Evolutionary conservation across 306 rosid species (phyloP).

Genomic region (Quercus wislizeni): DNA sequence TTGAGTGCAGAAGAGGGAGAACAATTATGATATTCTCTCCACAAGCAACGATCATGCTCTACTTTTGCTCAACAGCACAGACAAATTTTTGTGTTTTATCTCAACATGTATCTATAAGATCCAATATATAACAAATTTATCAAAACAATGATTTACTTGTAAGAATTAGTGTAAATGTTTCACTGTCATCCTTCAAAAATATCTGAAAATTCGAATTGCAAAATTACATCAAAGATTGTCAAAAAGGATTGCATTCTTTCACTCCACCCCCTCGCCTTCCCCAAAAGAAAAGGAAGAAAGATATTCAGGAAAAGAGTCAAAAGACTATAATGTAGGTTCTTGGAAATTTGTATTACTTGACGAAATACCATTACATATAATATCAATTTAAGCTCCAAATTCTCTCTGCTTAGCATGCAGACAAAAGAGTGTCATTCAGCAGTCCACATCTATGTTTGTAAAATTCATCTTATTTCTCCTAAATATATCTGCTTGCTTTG

Average conservation of each 20-base stretch:
- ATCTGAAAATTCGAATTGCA: neutral
- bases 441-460: slow-evolving; percentile 20
- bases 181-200: neutral
- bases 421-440: slow-evolving; percentile 16
- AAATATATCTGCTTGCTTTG: slow-evolving; percentile 22
- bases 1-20: slow-evolving; percentile 22
- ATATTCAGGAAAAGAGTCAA: neutral
- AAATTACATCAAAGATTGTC: neutral
- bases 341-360: neutral
- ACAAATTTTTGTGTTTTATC: slow-evolving; percentile 12
- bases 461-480: slow-evolving; percentile 28
- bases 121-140: slow-evolving; percentile 6
- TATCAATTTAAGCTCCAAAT: neutral
- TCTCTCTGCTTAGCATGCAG: slow-evolving; percentile 18
- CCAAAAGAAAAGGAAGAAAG: neutral
- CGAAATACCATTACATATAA: neutral
- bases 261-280: slow-evolving; percentile 2
- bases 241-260: neutral
- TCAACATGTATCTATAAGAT: slow-evolving; percentile 1
- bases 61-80: slow-evolving; percentile 26
- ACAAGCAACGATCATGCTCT: neutral
- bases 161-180: slow-evolving; percentile 29
- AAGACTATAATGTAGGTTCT: neutral
- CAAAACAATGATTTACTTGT: slow-evolving; percentile 14
- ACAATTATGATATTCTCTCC: slow-evolving; percentile 23